Conservation (phyloP, 805 yeast genomes). For the Yarrowia bubula region DNA sequence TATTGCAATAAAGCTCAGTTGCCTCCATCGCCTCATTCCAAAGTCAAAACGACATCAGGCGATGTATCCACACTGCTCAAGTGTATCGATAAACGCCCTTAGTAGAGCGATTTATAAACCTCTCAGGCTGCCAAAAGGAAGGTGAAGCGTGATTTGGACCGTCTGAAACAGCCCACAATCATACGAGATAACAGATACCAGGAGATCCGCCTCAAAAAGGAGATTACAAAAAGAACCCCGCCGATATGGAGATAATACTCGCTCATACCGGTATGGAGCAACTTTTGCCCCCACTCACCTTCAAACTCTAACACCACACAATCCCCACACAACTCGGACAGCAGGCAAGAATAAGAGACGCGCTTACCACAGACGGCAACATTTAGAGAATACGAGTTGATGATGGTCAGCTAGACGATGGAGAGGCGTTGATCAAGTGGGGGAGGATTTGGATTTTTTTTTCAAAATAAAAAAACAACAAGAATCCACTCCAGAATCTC, state of each 20-base stretch:
- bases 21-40: background rate
- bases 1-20: background rate
- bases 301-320: background rate
- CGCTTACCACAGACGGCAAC: background rate
- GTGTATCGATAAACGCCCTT: no score
- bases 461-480: no score
- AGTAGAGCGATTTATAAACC: background rate
- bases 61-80: background rate
- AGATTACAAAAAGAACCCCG: no score
- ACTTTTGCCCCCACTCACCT: background rate
- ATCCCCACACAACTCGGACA: background rate
- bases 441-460: background rate
- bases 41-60: background rate
- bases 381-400: constrained; percentile 7
- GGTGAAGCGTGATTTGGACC: background rate
- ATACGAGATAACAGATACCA: background rate
- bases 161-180: no score
- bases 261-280: background rate
- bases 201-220: background rate
- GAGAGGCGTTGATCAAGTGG: background rate
- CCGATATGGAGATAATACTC: no score
- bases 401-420: no score
- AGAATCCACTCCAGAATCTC: no score
- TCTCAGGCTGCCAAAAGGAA: background rate
- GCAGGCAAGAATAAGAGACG: background rate